These are phyloP conservation scores for Pyrenophora seminiperda DNA, from an alignment of 2,329 filamentous ascomycete species.

Conservation along the genomic window DNA sequence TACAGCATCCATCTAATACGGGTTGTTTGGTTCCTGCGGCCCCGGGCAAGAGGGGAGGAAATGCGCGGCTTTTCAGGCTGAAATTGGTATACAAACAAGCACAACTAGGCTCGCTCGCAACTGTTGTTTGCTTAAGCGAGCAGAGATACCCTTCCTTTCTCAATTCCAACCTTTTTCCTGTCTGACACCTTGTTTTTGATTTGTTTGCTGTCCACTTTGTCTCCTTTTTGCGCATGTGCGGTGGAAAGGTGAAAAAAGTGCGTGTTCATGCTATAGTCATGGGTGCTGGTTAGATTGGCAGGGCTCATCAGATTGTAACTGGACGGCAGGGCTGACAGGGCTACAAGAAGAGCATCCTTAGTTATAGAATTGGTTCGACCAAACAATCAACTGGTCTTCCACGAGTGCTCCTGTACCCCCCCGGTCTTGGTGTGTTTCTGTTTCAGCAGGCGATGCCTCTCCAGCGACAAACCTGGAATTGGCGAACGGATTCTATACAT, in stretches of 20 bases:
- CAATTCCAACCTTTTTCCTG: constrained; percentile 20
- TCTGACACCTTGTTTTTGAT: constrained; percentile 5
- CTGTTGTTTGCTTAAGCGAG: constrained; percentile 44
- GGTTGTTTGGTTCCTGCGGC: constrained; percentile 25
- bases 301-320: constrained; percentile 40
- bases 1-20: constrained; percentile 43
- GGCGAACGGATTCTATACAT: constrained; percentile 33
- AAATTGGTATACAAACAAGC: constrained; percentile 43
- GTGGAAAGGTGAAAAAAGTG: constrained; percentile 22
- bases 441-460: constrained; percentile 34
- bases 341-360: constrained; percentile 43
- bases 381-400: constrained; percentile 33
- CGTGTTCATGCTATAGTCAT: constrained; percentile 22
- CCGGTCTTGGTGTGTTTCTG: constrained; percentile 17
- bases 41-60: constrained; percentile 30
- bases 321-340: constrained; percentile 40
- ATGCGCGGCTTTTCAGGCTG: constrained; percentile 33
- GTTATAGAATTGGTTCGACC: constrained; percentile 39
- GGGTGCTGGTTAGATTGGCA: constrained; percentile 22
- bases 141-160: constrained; percentile 46
- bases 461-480: constrained; percentile 8
- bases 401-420: constrained; percentile 16
- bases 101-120: constrained; percentile 43
- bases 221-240: constrained; percentile 22
- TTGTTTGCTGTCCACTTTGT: constrained; percentile 1